These are phyloP conservation scores for Yarrowia sp. DNA, from an alignment of 805 yeast genomes.

Conservation along the genomic window DNA sequence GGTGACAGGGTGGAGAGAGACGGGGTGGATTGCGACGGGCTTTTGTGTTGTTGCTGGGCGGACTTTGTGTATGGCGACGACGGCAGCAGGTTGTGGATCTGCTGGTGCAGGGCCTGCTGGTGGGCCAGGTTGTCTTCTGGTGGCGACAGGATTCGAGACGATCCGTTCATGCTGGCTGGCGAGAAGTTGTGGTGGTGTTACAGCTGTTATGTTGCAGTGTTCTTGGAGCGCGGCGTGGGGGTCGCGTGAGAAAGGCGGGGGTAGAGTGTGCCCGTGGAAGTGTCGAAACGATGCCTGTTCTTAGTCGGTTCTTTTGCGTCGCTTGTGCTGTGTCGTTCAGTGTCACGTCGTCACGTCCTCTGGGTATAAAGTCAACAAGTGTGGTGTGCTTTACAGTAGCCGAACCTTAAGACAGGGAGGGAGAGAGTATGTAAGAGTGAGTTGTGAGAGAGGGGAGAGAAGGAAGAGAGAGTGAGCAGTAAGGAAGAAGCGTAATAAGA, in stretches of 20 bases:
- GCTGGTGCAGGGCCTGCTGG: slow-evolving; percentile 5
- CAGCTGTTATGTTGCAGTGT: no score
- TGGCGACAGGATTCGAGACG: not conserved
- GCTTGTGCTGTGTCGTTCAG: not conserved
- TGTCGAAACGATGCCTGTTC: no score
- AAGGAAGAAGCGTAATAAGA: no score
- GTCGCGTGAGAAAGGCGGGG: no score
- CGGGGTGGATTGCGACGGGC: slow-evolving; percentile 1
- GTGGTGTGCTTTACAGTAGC: slow-evolving; percentile 12
- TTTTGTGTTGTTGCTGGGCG: not conserved
- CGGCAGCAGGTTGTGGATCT: slow-evolving; percentile 7
- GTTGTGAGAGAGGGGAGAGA: not conserved
- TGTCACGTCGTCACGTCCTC: slow-evolving; percentile 7
- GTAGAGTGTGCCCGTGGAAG: no score
- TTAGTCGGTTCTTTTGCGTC: no score
- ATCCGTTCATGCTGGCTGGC: not conserved
- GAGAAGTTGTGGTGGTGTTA: not conserved
- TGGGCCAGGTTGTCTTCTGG: slow-evolving; percentile 5
- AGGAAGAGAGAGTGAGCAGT: no score
- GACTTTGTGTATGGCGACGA: not conserved
- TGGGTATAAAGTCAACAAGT: not conserved
- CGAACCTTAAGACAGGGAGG: not conserved
- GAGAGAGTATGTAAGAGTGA: not conserved
- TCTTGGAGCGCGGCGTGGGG: no score
- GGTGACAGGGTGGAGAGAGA: not conserved